These are phyloP conservation scores for Cryptococcus sp. DNA, from an alignment of 1,284 basidiomycete genomes.

Conservation along the genomic window DNA sequence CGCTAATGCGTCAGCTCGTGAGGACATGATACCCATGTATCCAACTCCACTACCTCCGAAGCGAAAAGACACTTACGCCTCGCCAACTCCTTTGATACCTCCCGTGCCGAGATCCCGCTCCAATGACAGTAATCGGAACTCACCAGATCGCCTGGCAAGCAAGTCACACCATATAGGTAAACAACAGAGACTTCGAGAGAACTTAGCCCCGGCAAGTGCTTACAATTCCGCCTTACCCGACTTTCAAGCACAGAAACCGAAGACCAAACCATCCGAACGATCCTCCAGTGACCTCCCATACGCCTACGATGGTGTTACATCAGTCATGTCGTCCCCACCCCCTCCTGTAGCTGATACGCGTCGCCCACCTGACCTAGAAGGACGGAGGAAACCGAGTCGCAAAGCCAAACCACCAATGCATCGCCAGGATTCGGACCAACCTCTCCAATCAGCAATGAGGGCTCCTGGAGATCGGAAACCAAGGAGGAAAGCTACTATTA, in stretches of 20 bases:
- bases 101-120: constrained; percentile 1
- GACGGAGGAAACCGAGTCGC: not conserved
- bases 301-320: not conserved
- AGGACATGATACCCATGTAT: no score
- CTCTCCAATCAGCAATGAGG: not conserved
- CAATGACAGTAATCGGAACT: no score
- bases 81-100: constrained; percentile 9
- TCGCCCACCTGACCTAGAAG: no score
- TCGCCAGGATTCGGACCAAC: not conserved
- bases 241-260: not conserved
- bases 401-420: not conserved
- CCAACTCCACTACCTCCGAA: no score
- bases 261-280: not conserved
- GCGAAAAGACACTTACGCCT: not conserved
- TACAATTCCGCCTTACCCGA: not conserved
- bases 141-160: no score
- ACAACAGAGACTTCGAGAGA: not conserved
- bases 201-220: not conserved
- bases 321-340: not conserved
- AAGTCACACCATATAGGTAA: no score
- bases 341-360: no score
- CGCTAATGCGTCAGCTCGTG: no score
- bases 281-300: not conserved
- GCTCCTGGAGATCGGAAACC: not conserved
- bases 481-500: not conserved